phyloP scores from a whole-genome alignment of 2,329 filamentous ascomycete species.

The Amesomyces nigricolor region DNA sequence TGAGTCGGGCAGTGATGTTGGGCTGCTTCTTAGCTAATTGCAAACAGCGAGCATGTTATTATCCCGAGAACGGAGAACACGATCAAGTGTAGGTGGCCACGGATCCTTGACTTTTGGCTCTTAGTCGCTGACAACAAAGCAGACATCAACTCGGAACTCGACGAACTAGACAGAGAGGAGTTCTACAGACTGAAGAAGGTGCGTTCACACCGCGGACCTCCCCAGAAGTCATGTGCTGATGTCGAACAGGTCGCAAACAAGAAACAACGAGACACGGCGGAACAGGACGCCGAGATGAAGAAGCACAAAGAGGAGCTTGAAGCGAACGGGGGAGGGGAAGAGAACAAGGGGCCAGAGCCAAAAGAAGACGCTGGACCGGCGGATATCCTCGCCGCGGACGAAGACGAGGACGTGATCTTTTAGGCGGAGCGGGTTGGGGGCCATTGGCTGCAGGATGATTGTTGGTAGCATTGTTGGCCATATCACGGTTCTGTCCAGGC shows the following conservation, averaged over 20 bases:
- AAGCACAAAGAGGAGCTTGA: slow-evolving; percentile 56
- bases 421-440: slow-evolving; percentile 33
- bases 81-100: slow-evolving; percentile 71
- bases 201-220: neutral
- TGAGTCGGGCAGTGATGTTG: slow-evolving; percentile 39
- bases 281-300: slow-evolving; percentile 68
- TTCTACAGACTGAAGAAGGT: slow-evolving; percentile 95
- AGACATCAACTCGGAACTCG: slow-evolving; percentile 82
- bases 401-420: slow-evolving; percentile 85
- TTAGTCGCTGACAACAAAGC: neutral
- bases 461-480: slow-evolving; percentile 13
- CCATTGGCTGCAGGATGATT: neutral
- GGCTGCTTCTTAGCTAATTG: slow-evolving; percentile 22
- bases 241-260: slow-evolving; percentile 62
- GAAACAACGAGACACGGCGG: slow-evolving; percentile 72
- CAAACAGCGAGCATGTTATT: slow-evolving; percentile 74
- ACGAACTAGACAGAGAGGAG: slow-evolving; percentile 95
- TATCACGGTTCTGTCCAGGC: slow-evolving; percentile 14
- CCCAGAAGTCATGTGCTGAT: neutral
- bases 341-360: slow-evolving; percentile 34
- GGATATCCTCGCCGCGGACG: slow-evolving; percentile 68
- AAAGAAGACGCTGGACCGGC: slow-evolving; percentile 41
- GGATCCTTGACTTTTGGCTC: neutral
- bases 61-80: slow-evolving; percentile 98
- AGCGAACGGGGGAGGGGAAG: slow-evolving; percentile 30